Evolutionary conservation across 768 basidiomycete genomes (phyloP), one percentile per base, ranked within the genome.

Genomic region (Suillus alpinus): DNA sequence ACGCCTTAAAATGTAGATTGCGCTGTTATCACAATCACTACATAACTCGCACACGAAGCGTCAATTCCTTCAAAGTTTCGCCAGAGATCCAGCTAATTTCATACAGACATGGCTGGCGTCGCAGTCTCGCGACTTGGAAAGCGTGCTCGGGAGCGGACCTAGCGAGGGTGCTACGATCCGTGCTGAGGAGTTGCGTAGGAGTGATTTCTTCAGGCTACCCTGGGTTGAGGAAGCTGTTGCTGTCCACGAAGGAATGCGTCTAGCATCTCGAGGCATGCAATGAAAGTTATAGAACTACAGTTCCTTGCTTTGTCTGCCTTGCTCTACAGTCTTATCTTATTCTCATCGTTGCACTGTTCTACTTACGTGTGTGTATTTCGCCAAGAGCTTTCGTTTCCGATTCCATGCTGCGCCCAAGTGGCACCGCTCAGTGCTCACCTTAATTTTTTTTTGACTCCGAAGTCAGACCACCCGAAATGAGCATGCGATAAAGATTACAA

Each of bases 191-290:
- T 76, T 97, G 58, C 83, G 88, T 63, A 77, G 93, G 56, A 94
- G 91, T 68, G 94, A 97, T 71, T 91, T 94, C 76, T 98, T 97
- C 82, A 80, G 83, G 63, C 73, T 96, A 69, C 92, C 94, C 4
- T 98, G 95, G 95, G 94, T 97, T 13, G 88, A 91, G 66, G 86
- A 86, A 78, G 94, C 93, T 6, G 87, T 94, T 56, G 87, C 89
- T 8, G 84, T 95, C 23, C 89, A 93, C 66, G 93, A 95, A 66
- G 92, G 92, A 0, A 77, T 87, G 70, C 82, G 91, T 39, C 72
- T 92, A 57, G 88, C 88, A 13, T 73, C 77, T 20, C 81, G 73
- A 70, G 80, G 75, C 7, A 77, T 78, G 76, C 75, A 76, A 63
- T 81, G 65, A 60, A 55, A 12, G 16, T 18, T 18, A 2, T 55